Base-by-base conservation (phyloP, 176 grass and related monocot species). In the Elaeis guineensis region DNA sequence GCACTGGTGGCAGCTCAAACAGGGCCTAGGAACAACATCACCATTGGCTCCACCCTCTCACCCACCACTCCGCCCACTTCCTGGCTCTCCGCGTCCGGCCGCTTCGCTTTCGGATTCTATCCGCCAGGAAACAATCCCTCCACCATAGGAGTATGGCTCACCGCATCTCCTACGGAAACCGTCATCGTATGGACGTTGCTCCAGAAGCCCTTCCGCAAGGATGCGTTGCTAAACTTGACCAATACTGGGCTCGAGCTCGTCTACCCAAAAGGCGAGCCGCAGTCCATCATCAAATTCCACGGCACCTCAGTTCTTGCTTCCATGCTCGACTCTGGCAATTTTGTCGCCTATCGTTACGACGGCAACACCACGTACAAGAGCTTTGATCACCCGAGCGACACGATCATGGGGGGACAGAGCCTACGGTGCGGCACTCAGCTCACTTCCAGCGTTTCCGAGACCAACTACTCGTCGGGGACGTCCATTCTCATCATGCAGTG, bases 51-150 rank as follows among this genome's bases (percentile, higher is more conserved):
- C 22, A 67, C 70, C 5, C 19, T 80, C 5, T 64, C 23, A 21
- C 63, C 70, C 8, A n/a, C 51, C 16, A 52, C 69, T 49, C 53
- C 69, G 28, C 30, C 70, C 29, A 35, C 7, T 35, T 20, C 1
- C 16, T 84, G 81, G 81, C 11, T 28, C 50, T 84, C 76, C 21
- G 56, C 60, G 16, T 79, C 76, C 0, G 65, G 76, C 24, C 71
- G 16, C 55, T 84, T 84, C 48, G 71, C 76, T 18, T 71, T 79
- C 6, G 75, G 75, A 17, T 84, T 79, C 72, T 84, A 75, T 21
- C 60, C 70, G 20, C 51, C 65, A 7, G 66, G 8, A 16, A 26
- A 4, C 4, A 50, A 70, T 50, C 55, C 65, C 19, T 78, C 74
- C 23, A 51, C 75, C 12, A 64, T 83, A 2, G 81, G 81, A 18